phyloP scores from a whole-genome alignment of 768 basidiomycete species.

The Podaxis sp. region DNA sequence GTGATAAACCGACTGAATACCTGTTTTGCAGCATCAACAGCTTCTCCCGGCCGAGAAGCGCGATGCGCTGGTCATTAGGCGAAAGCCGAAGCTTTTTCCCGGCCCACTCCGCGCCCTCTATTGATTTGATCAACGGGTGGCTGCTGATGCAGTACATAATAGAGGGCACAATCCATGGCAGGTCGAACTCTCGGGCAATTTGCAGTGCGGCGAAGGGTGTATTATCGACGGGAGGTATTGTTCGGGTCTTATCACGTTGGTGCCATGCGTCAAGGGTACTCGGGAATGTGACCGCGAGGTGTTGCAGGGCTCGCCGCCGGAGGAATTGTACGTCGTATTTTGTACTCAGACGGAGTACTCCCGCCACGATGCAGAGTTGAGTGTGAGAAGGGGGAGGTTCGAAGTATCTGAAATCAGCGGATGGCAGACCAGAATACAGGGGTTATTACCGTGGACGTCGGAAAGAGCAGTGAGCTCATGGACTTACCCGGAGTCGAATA shows the following conservation, averaged over 20 bases:
- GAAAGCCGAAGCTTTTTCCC: constrained; percentile 24
- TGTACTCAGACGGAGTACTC: constrained; percentile 35
- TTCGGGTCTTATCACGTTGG: constrained; percentile 32
- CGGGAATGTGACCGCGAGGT: constrained; percentile 37
- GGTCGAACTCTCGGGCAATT: constrained; percentile 33
- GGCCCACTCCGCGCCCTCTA: constrained; percentile 33
- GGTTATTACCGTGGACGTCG: neutral
- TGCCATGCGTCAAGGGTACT: constrained; percentile 33
- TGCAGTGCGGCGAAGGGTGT: constrained; percentile 38
- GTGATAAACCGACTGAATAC: constrained; percentile 3
- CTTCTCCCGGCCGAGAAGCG: constrained; percentile 28
- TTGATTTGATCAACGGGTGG: constrained; percentile 35
- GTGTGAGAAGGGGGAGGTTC: constrained; percentile 34
- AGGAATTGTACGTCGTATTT: constrained; percentile 41
- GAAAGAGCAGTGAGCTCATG: neutral
- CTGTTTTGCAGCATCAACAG: constrained; percentile 25
- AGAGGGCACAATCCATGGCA: constrained; percentile 35
- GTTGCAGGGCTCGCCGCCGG: constrained; percentile 31
- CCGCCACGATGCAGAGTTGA: constrained; percentile 29
- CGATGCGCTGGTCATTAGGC: constrained; percentile 28
- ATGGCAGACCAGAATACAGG: neutral
- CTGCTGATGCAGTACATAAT: constrained; percentile 38
- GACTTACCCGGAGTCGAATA: constrained; percentile 35
- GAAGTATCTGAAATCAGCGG: constrained; percentile 26
- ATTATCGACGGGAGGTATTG: constrained; percentile 37